Percentiles rank a stretch among this genome's conserved stretches.
Evolutionary conservation across 2,329 filamentous ascomycete genomes (phyloP).

Genomic region (Fusarium vanettenii): DNA sequence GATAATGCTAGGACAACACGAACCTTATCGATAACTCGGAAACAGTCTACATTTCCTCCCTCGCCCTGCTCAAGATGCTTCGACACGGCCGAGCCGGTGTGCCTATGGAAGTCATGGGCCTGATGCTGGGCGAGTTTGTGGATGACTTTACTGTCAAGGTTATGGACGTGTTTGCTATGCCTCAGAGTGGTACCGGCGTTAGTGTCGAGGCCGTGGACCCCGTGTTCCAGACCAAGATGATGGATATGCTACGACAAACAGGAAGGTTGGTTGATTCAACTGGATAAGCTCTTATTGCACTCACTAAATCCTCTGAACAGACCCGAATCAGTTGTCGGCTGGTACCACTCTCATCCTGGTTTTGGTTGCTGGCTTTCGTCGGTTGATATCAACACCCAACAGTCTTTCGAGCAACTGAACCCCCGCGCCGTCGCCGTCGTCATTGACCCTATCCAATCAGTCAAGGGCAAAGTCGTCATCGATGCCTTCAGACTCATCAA

Average conservation of each 20-base stretch:
- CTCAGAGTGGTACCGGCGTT: constrained; percentile 96
- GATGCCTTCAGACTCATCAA: constrained; percentile 99
- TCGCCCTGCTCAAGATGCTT: constrained; percentile 98
- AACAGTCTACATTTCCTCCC: constrained; percentile 98
- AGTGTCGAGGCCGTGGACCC: constrained; percentile 98
- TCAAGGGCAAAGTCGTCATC: constrained; percentile 99
- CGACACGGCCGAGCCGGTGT: constrained; percentile 97
- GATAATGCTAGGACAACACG: constrained; percentile 77
- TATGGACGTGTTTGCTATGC: constrained; percentile 99
- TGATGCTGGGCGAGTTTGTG: constrained; percentile 99
- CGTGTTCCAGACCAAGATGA: constrained; percentile 99
- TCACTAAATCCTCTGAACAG: constrained; percentile 58
- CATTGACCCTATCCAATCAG: constrained; percentile 97
- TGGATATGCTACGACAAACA: constrained; percentile 99
- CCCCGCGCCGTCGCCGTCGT: constrained; percentile 97
- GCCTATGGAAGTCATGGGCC: constrained; percentile 99
- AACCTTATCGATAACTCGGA: constrained; percentile 98
- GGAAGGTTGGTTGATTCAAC: constrained; percentile 75
- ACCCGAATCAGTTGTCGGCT: constrained; percentile 96
- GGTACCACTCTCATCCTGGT: constrained; percentile 99
- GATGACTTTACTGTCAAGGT: constrained; percentile 99
- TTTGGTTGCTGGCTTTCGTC: constrained; percentile 99
- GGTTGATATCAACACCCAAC: constrained; percentile 99
- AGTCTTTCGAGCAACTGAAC: constrained; percentile 99
- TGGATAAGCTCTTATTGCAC: background rate